Evolutionary conservation across 306 rosid genomes (phyloP).

Genomic region (Trifolium dubium): DNA sequence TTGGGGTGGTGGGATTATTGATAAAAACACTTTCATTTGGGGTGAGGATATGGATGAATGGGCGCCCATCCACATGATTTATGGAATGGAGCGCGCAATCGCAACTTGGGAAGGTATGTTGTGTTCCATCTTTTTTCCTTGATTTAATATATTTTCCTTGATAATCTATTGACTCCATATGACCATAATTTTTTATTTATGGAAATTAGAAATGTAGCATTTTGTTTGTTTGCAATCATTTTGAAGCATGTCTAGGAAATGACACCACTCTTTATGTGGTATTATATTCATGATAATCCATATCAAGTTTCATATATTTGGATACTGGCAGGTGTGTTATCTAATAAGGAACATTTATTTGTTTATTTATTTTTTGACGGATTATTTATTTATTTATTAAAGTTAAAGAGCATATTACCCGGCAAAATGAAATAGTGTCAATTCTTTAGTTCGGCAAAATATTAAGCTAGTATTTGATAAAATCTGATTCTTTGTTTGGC

Average conservation of each 20-base stretch:
- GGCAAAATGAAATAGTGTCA: background rate
- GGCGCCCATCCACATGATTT: constrained; percentile 94
- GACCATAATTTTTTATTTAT: constrained; percentile 20
- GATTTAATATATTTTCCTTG: constrained; percentile 9
- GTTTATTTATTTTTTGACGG: too few relatives aligned
- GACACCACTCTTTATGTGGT: background rate
- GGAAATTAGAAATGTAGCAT: constrained; percentile 15
- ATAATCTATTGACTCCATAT: constrained; percentile 2
- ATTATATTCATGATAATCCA: background rate
- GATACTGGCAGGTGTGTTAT: background rate
- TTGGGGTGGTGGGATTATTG: constrained; percentile 93
- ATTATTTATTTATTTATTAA: too few relatives aligned
- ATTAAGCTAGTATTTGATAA: constrained; percentile 13
- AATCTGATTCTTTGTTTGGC: constrained; percentile 47
- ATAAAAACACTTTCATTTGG: constrained; percentile 95
- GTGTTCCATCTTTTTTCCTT: constrained; percentile 11
- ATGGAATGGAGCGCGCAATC: constrained; percentile 90
- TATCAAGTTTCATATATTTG: background rate
- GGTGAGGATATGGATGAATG: constrained; percentile 99
- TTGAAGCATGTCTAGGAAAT: constrained; percentile 15
- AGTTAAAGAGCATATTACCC: background rate
- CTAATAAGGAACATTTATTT: background rate
- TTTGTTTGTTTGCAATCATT: constrained; percentile 12
- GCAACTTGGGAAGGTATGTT: constrained; percentile 97
- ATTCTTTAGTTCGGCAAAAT: too few relatives aligned